Conservation (phyloP, 2,329 filamentous ascomycete species). For the Keithomyces neogunnii region DNA sequence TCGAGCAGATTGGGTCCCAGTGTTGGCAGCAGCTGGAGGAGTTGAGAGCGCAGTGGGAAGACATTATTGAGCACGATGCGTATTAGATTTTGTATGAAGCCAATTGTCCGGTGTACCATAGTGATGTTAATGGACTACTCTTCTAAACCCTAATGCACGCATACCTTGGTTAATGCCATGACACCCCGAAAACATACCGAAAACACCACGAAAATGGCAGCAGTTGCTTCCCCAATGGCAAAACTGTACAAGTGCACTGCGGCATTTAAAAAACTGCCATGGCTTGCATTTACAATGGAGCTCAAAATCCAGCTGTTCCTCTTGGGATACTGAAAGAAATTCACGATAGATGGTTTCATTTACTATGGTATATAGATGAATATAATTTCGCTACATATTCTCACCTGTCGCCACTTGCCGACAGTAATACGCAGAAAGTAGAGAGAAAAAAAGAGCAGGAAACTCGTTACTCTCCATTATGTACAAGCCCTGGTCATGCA, state of each 20-base stretch:
- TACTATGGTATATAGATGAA: neutral
- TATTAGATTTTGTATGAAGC: slow-evolving; percentile 3
- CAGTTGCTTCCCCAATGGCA: too few relatives aligned
- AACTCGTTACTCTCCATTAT: neutral
- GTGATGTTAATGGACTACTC: neutral
- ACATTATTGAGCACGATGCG: slow-evolving; percentile 15
- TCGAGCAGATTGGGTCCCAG: slow-evolving; percentile 51
- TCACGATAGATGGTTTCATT: neutral
- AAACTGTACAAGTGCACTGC: too few relatives aligned
- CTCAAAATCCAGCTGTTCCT: too few relatives aligned
- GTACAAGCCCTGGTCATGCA: neutral
- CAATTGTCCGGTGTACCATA: neutral
- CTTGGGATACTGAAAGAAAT: too few relatives aligned
- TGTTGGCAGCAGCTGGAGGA: slow-evolving; percentile 67
- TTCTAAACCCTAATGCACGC: neutral
- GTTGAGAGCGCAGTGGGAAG: slow-evolving; percentile 59
- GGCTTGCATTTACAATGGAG: too few relatives aligned
- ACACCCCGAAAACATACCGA: neutral
- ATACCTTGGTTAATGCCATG: neutral
- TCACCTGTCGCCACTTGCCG: too few relatives aligned
- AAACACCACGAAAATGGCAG: too few relatives aligned
- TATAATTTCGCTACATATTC: too few relatives aligned
- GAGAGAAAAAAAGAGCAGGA: neutral
- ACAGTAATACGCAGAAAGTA: neutral
- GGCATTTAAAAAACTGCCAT: too few relatives aligned